Evolutionary conservation across 2,329 filamentous ascomycete genomes (phyloP).

Genomic region (Phoma sp.): DNA sequence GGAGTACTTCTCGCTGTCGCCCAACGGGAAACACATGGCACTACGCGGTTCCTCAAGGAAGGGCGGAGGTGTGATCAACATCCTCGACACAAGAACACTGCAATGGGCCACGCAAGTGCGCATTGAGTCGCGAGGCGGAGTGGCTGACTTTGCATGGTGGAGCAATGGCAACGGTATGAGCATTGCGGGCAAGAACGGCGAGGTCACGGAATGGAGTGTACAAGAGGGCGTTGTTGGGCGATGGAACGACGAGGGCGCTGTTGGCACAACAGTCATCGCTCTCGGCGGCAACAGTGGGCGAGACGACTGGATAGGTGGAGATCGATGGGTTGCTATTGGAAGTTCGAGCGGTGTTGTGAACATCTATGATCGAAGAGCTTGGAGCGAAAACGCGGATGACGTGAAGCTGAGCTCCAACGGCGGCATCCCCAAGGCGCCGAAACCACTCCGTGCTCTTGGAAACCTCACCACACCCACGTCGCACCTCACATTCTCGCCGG

Average conservation of each 20-base stretch:
- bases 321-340: slow-evolving; percentile 89
- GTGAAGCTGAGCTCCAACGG: slow-evolving; percentile 39
- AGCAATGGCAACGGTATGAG: slow-evolving; percentile 79
- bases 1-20: slow-evolving; percentile 88
- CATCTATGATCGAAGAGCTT: slow-evolving; percentile 81
- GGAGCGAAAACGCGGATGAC: slow-evolving; percentile 53
- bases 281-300: slow-evolving; percentile 74
- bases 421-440: slow-evolving; percentile 69
- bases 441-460: slow-evolving; percentile 76
- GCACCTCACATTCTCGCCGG: slow-evolving; percentile 79
- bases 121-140: slow-evolving; percentile 79
- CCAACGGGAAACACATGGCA: slow-evolving; percentile 85
- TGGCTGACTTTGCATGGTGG: slow-evolving; percentile 96
- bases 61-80: slow-evolving; percentile 85
- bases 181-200: slow-evolving; percentile 83
- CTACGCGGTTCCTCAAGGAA: slow-evolving; percentile 80
- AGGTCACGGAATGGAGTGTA: slow-evolving; percentile 88
- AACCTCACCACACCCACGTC: slow-evolving; percentile 88
- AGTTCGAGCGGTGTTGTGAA: slow-evolving; percentile 89
- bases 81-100: slow-evolving; percentile 78
- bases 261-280: slow-evolving; percentile 81
- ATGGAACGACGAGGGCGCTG: slow-evolving; percentile 90
- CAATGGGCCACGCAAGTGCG: slow-evolving; percentile 88
- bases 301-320: slow-evolving; percentile 70
- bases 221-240: slow-evolving; percentile 73